Evolutionary conservation across 2,329 filamentous ascomycete species (phyloP).

Genomic region (Kalmusia sp.): DNA sequence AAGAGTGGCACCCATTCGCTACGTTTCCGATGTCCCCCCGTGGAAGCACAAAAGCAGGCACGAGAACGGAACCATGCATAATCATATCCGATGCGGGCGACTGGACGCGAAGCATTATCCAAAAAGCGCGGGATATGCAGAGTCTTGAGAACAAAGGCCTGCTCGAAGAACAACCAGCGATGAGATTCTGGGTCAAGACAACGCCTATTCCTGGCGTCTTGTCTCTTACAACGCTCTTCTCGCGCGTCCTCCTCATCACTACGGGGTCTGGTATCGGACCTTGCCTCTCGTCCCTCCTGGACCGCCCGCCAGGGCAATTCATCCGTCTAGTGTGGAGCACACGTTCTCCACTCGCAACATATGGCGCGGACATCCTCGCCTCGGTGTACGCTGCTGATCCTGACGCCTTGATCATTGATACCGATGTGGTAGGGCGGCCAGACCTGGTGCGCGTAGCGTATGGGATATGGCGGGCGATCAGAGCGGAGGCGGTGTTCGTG

Average conservation of each 20-base stretch:
- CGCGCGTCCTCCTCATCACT: constrained; percentile 39
- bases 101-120: constrained; percentile 36
- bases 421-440: constrained; percentile 63
- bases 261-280: constrained; percentile 46
- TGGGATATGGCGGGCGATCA: constrained; percentile 57
- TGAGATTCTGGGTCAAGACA: constrained; percentile 37
- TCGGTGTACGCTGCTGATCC: constrained; percentile 65
- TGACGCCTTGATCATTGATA: constrained; percentile 72
- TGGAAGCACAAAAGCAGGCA: not conserved
- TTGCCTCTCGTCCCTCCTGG: constrained; percentile 61
- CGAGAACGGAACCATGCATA: constrained; percentile 23
- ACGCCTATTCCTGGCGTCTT: constrained; percentile 41
- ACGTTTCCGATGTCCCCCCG: constrained; percentile 35
- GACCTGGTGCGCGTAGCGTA: constrained; percentile 67
- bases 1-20: constrained; percentile 48
- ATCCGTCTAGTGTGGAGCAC: constrained; percentile 75
- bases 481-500: constrained; percentile 78
- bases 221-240: constrained; percentile 38
- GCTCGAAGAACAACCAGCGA: not conserved
- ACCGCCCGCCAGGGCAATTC: constrained; percentile 53
- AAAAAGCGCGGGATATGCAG: constrained; percentile 9
- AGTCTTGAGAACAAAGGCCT: not conserved
- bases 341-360: constrained; percentile 66
- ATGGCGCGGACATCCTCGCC: constrained; percentile 64
- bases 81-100: constrained; percentile 45